Base-by-base conservation (phyloP, 129 eudicot genomes). In the Erigeron canadensis region DNA sequence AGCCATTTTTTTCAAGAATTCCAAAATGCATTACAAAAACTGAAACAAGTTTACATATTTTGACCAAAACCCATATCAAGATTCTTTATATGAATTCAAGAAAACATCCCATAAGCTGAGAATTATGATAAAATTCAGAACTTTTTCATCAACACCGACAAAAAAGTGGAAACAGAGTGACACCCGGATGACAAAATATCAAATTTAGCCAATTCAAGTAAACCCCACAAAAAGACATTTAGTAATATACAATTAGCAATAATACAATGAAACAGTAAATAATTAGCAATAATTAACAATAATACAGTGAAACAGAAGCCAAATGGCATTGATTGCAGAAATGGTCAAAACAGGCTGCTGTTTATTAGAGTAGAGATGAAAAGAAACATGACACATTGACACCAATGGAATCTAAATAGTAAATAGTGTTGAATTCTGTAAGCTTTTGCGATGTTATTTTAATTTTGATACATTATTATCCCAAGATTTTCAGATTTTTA, bases 1-100 rank as follows among this genome's bases (percentile, higher is more conserved):
- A 61, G 93, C 88, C 96, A 89, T 94, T 83, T 12, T 16, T 57
- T 28, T 63, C 61, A 60, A 51, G 44, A 47, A 18, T 64, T 38
- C 61, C 83, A 79, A 84, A 77, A 75, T 48, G 89, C 93, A 82
- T 82, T 86, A 86, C 64, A 28, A 4, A 12, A 3, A 28, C 2
- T 74, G 28, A 47, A 43, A 23, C 8, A 55, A 12, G 11, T 3
- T 1, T 60, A 46, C 34, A 28, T 28, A 28, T 28, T 28, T 45
- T 48, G 55, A 45, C 60, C 61, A 21, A 56, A 44, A 66, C 34
- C 63, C 63, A 74, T 40, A 64, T 66, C 72, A 53, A 34, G 58
- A 67, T 42, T 66, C 72, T 38, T 66, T 34, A 34, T 57, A 47
- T 45, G 59, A 73, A 28, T 37, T 45, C 47, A 62, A 28, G 48